Base-by-base conservation (phyloP, 1,284 basidiomycete genomes). In the Apiotrichum sp. region DNA sequence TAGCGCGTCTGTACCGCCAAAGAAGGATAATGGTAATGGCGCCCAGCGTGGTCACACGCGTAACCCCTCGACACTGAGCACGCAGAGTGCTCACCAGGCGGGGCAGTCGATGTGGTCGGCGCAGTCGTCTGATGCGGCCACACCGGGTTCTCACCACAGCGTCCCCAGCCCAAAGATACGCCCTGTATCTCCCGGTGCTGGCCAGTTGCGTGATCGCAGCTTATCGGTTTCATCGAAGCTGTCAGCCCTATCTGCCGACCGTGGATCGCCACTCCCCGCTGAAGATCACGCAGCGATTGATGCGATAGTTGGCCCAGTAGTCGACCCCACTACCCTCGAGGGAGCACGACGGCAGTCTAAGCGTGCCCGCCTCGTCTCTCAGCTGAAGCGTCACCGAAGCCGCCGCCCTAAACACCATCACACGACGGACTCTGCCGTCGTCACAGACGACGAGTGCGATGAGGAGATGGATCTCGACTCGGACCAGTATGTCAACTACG, bases 401-500 rank as follows among this genome's bases (percentile, higher is more conserved):
- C 45, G 34, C 29, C 34, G 29, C 7, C 45, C 3, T 2, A 7
- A 3, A 22, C 43, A 16, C 6, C 3, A 13, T 29, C 5, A 8
- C 22, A 11, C 2, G 35, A 5, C 4, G 13, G 3, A 2, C n/a
- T 33, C 34, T 8, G 13, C 43, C 13, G 54, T 13, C 36, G 13
- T 13, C 36, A 13, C 36, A 7, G 36, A 7, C 36, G 8, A 8
- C 13, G 8, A 13, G 7, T 7, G 36, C 7, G 8, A 38, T 13
- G 36, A 38, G 13, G 36, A 8, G 29, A 41, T 41, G 4, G 69
- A 72, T 36, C 57, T 57, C 16, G 65, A 70, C 47, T 65, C 60
- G 6, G 73, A 72, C 6, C 69, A 72, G 48, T 77, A 70, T 50
- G 71, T 77, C 50, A 77, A 77, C 57, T 74, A 70, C 53, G 71